These are phyloP conservation scores for Digitaria exilis DNA, from an alignment of 202 grass and related monocot species.

Conservation along the genomic window DNA sequence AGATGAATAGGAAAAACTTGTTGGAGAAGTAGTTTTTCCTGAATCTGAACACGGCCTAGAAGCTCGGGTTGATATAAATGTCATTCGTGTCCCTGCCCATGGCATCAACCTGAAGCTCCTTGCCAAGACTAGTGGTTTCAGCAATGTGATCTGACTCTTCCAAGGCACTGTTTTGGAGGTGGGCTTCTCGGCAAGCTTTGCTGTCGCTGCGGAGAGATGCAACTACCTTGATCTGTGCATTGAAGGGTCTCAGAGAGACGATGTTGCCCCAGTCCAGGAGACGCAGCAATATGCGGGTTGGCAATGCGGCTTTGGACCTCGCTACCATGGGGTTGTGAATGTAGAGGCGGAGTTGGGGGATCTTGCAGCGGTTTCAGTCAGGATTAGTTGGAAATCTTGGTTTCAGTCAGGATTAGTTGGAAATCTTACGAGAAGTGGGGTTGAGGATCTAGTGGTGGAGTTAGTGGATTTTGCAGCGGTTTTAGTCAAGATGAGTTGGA, in stretches of 20 bases:
- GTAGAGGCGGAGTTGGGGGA: too few relatives aligned
- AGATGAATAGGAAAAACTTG: too few relatives aligned
- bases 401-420: too few relatives aligned
- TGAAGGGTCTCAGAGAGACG: not conserved
- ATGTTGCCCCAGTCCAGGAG: not conserved
- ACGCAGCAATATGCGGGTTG: not conserved
- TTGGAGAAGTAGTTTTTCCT: too few relatives aligned
- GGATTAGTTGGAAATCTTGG: too few relatives aligned
- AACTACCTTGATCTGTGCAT: constrained; percentile 1
- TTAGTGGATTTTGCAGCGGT: not conserved
- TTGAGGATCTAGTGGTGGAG: not conserved
- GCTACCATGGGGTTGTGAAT: constrained; percentile 33
- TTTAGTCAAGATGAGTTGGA: constrained; percentile 21
- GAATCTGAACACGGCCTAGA: too few relatives aligned
- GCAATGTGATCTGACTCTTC: not conserved
- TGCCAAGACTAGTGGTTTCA: constrained; percentile 12
- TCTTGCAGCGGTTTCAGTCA: too few relatives aligned
- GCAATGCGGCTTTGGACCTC: not conserved
- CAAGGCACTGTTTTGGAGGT: not conserved
- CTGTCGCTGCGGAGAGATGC: not conserved
- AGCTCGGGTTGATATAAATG: constrained; percentile 2
- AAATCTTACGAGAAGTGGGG: too few relatives aligned
- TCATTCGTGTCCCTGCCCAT: not conserved
- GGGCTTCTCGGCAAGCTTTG: not conserved
- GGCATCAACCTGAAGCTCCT: constrained; percentile 24